Percentiles rank a stretch among this genome's conserved stretches.
Evolutionary conservation across 148 eudicot genomes (phyloP).

Genomic region (Vaccinium darrowii): DNA sequence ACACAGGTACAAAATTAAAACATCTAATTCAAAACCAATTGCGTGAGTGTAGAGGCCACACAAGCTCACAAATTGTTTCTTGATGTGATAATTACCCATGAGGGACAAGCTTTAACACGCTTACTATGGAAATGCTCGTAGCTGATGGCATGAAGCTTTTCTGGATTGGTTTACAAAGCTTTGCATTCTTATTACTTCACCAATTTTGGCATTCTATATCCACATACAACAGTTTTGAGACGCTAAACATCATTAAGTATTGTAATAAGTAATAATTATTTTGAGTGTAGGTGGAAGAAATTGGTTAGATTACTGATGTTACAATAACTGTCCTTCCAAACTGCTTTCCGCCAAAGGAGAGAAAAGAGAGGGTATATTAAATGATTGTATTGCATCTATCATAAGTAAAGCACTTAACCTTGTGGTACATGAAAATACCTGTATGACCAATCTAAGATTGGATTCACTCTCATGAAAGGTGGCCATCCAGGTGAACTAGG

Average conservation of each 20-base stretch:
- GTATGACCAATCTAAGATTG: conserved; percentile 98
- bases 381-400: neutral
- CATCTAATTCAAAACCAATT: neutral
- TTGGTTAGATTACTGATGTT: neutral
- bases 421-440: conserved; percentile 46
- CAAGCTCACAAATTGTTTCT: neutral
- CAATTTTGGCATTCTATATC: neutral
- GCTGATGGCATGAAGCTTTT: neutral
- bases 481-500: conserved; percentile 99
- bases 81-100: neutral
- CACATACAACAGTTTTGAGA: neutral
- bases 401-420: neutral
- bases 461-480: conserved; percentile 98
- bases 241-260: neutral
- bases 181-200: conserved; percentile 1
- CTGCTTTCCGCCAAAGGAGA: neutral
- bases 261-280: neutral
- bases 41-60: neutral
- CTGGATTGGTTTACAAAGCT: neutral
- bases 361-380: neutral
- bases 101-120: neutral
- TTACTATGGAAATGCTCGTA: neutral
- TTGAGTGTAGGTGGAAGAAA: neutral
- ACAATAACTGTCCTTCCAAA: neutral
- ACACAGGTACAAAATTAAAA: too few relatives aligned